These are phyloP conservation scores for Acorus calamus DNA, from an alignment of 106 monocot genomes.

Conservation along the genomic window DNA sequence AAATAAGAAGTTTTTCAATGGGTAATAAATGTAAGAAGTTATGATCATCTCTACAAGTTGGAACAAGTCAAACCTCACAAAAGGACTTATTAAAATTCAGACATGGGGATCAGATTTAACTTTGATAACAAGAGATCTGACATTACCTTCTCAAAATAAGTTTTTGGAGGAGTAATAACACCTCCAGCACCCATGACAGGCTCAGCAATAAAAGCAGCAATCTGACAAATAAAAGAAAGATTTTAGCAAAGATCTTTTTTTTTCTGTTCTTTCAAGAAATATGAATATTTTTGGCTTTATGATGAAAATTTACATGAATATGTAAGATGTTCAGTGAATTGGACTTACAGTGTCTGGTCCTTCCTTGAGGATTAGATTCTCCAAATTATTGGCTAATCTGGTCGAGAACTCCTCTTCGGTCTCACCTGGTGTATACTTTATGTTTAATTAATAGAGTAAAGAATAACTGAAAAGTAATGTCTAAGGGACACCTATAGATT, in stretches of 20 bases:
- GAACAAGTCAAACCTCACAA: neutral
- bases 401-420: slow-evolving; percentile 94
- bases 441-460: neutral
- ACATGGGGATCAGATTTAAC: neutral
- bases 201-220: slow-evolving; percentile 99
- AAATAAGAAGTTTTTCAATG: neutral
- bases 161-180: slow-evolving; percentile 90
- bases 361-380: slow-evolving; percentile 92
- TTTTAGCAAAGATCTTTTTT: neutral
- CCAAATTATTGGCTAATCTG: slow-evolving; percentile 87
- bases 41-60: neutral
- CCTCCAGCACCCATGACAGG: slow-evolving; percentile 99
- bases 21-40: neutral
- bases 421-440: slow-evolving; percentile 47
- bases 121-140: neutral
- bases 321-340: neutral
- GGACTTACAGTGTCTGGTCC: slow-evolving; percentile 82
- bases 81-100: neutral
- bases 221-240: slow-evolving; percentile 26
- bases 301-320: neutral
- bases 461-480: neutral
- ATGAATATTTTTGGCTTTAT: too few relatives aligned
- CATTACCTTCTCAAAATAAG: slow-evolving; percentile 93
- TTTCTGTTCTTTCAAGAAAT: too few relatives aligned
- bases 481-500: neutral